Conservation (phyloP, 129 eudicot species). For the Heracleum sosnowskyi region DNA sequence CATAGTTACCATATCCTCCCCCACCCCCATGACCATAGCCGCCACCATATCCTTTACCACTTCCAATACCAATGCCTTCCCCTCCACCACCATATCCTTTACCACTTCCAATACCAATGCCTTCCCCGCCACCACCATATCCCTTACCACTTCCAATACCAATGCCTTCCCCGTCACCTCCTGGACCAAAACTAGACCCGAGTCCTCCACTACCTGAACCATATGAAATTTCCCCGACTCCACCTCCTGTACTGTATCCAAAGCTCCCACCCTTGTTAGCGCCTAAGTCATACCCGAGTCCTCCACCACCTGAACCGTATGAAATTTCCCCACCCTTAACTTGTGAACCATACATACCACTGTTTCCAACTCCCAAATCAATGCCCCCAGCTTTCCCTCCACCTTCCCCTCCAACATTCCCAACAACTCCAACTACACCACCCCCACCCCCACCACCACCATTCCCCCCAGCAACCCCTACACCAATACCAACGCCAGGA, state of each 20-base stretch:
- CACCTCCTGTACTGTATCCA: slow-evolving; percentile 19
- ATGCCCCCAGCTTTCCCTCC: background rate
- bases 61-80: slow-evolving; percentile 15
- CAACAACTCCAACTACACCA: slow-evolving; percentile 13
- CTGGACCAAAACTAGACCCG: slow-evolving; percentile 15
- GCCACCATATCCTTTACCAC: slow-evolving; percentile 23
- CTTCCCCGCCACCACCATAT: slow-evolving; percentile 14
- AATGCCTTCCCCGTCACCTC: slow-evolving; percentile 5
- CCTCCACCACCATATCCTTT: slow-evolving; percentile 19
- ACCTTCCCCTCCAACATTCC: slow-evolving; percentile 3
- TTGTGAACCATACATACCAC: slow-evolving; percentile 22
- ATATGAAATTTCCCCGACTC: slow-evolving; percentile 7
- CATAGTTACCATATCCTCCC: slow-evolving; percentile 7
- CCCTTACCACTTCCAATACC: slow-evolving; percentile 23
- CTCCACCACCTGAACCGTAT: slow-evolving; percentile 11
- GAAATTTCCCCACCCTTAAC: slow-evolving; percentile 4
- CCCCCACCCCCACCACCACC: slow-evolving; percentile 17
- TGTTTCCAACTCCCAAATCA: slow-evolving; percentile 9
- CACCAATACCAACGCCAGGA: slow-evolving; percentile 9
- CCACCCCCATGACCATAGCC: slow-evolving; percentile 17
- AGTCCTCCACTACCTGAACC: slow-evolving; percentile 5
- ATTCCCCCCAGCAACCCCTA: slow-evolving; percentile 14
- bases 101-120: slow-evolving; percentile 17
- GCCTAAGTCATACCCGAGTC: background rate
- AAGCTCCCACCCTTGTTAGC: background rate